Evolutionary conservation across 2,329 filamentous ascomycete genomes (phyloP), one percentile per base, ranked within the genome.

Genomic region (Ophiosphaerella korrae): DNA sequence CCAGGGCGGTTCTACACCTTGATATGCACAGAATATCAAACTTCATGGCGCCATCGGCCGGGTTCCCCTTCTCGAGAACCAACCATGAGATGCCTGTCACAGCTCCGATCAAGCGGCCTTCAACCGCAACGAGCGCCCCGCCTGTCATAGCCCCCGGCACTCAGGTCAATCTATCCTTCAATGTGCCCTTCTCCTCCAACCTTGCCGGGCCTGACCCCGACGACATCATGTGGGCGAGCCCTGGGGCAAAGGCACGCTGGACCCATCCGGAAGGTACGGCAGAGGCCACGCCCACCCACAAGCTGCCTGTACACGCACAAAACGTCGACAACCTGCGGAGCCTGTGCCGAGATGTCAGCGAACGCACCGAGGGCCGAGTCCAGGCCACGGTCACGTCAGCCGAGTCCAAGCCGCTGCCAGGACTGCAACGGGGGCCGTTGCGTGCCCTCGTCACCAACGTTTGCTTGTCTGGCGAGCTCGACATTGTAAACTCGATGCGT

Each of bases 101-200:
- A 62, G 76, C 80, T 58, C 76, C 80, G 52, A 74, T 82, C 67
- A 85, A 85, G 74, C 83, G 84, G 72, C 81, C 70, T 67, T 81
- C 67, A 70, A 78, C 78, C 16, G 78, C 72, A 9, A 65, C 66
- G 18, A 66, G 70, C 8, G 60, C 68, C 42, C 75, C 86, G 65
- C 86, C 88, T 60, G 85, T 88, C 51, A 86, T 88, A 59, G 81
- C 87, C 57, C 83, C 88, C 70, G 89, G 93, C 72, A 82, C 87
- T 45, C 86, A 86, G 60, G 90, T 97, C 75, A 91, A 95, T 75
- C 88, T 96, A 74, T 93, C 91, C 60, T 97, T 99, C 86, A 97
- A 97, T 73, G 89, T 99, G 42, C 94, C 94, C 54, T 97, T 97
- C 77, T 88, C 92, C 63, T 96, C 90, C 58, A 93, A 93, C 67